Base-by-base conservation (phyloP, 352 stramenopile species). In the Albugo laibachii region DNA sequence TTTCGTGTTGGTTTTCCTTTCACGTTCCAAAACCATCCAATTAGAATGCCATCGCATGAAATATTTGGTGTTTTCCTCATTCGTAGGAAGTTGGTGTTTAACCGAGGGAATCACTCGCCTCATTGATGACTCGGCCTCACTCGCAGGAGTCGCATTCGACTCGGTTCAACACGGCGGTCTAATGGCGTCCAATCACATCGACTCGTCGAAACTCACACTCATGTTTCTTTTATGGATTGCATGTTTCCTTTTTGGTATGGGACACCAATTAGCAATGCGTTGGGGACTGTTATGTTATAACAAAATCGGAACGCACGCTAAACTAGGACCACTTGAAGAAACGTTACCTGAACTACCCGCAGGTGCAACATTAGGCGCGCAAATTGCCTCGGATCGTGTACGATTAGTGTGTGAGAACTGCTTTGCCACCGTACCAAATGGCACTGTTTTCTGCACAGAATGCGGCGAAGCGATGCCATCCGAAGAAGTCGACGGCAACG, bases 81-180 rank as follows among this genome's bases (percentile, higher is more conserved):
- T 53, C 18, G 35, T 18, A 2, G 48, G 48, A 18, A 43, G 48
- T 16, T 53, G 40, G 15, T 49, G 46, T 16, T 37, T 53, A 24
- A 19, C 38, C 6, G 48, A 53, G 46, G 48, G 48, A 24, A 16
- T 53, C 0, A 41, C 16, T 24, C 16, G 38, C 16, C 38, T 43
- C 20, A 43, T 43, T 24, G 38, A 19, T 19, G 73, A 77, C 59
- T 66, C 59, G 13, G 59, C 59, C 1, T 10, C 38, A 43, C 20
- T 43, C 16, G 16, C 38, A 8, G 38, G 38, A 19, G 8, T 43
- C 8, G 16, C 20, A 24, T 43, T 24, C 38, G 20, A 43, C 8
- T 19, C 38, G 16, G 8, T 43, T 10, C 38, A 43, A 24, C 3
- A 24, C 16, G 20, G 38, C 38, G 38, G 38, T 43, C 16, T 10